phyloP scores from a whole-genome alignment of 2,329 filamentous ascomycete species.

The Alternaria triticimaculans region DNA sequence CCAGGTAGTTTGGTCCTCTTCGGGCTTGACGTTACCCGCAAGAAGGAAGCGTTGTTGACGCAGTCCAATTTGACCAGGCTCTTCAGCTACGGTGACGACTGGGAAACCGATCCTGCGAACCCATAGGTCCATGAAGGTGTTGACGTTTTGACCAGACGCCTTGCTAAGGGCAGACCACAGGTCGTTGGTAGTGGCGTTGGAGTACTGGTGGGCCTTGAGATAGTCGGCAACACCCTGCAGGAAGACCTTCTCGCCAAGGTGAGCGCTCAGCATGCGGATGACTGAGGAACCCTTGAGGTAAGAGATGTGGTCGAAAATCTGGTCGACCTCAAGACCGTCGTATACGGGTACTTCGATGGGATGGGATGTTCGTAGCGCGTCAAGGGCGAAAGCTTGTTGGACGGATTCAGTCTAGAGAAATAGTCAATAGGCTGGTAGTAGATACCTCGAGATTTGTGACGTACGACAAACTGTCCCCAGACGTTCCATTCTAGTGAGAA shows the following conservation, averaged over 20 bases:
- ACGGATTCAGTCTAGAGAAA: constrained; percentile 78
- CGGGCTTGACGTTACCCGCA: constrained; percentile 86
- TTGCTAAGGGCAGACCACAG: constrained; percentile 89
- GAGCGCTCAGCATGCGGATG: constrained; percentile 92
- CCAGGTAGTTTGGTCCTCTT: constrained; percentile 92
- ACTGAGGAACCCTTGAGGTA: constrained; percentile 96
- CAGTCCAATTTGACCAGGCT: constrained; percentile 79
- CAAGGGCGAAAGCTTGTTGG: constrained; percentile 88
- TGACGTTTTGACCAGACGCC: constrained; percentile 86
- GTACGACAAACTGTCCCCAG: constrained; percentile 92
- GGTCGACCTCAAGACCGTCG: constrained; percentile 93
- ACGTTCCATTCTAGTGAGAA: constrained; percentile 81
- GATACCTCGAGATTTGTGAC: constrained; percentile 63
- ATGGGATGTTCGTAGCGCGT: constrained; percentile 89
- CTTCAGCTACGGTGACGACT: constrained; percentile 83
- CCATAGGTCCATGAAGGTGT: constrained; percentile 90
- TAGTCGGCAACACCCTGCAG: constrained; percentile 89
- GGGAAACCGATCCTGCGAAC: constrained; percentile 96
- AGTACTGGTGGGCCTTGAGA: constrained; percentile 85
- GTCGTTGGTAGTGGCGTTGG: constrained; percentile 88
- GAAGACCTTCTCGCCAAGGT: constrained; percentile 88
- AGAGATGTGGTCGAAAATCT: constrained; percentile 96
- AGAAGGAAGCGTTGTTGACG: constrained; percentile 90
- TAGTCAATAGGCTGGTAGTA: constrained; percentile 40
- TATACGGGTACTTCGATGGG: constrained; percentile 95